Evolutionary conservation across 768 basidiomycete genomes (phyloP).

Genomic region (Rhizopogon vesiculosus): DNA sequence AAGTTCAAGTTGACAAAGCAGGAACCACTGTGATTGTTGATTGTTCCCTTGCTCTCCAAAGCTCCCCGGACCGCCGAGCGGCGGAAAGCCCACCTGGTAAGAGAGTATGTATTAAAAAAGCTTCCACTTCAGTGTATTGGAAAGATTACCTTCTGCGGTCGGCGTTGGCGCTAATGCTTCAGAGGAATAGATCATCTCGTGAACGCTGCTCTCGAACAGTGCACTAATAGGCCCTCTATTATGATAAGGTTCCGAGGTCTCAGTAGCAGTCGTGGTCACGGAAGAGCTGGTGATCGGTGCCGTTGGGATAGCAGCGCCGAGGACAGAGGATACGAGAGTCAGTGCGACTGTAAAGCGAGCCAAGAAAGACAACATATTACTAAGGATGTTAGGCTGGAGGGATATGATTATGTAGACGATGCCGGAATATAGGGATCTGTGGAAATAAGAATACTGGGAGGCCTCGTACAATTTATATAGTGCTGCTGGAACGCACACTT

Average conservation of each 20-base stretch:
- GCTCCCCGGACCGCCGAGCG: neutral
- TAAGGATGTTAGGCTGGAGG: neutral
- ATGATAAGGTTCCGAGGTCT: no score
- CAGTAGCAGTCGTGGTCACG: no score
- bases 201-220: no score
- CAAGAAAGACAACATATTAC: neutral
- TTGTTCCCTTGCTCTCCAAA: neutral
- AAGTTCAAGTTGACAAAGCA: neutral
- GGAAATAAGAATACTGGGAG: neutral
- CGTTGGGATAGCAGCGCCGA: conserved; percentile 10
- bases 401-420: neutral
- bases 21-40: neutral
- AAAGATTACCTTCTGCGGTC: no score
- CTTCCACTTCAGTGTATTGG: neutral
- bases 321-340: conserved; percentile 7
- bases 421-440: neutral
- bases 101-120: neutral
- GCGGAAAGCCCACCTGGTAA: neutral
- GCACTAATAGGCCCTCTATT: no score
- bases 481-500: neutral
- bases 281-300: neutral
- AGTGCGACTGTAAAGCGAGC: neutral
- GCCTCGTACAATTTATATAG: neutral
- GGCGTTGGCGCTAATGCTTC: no score
- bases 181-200: no score